A percentile compares a stretch with the other conserved stretches of the same genome.
phyloP scores from a whole-genome alignment of 257 asterid genomes.

The Linaria vulgaris region DNA sequence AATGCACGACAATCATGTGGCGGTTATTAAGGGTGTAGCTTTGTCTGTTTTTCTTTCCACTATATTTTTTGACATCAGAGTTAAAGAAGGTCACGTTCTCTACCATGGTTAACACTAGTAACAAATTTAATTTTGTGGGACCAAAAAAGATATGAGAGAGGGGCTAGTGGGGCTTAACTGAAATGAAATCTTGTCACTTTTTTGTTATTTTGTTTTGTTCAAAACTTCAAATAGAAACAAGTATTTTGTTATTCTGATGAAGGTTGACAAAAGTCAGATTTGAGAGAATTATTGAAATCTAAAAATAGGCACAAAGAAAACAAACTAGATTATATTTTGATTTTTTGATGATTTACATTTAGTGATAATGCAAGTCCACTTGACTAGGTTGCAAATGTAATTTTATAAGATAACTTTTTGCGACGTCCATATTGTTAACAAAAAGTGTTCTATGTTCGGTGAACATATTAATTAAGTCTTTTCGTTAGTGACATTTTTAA shows the following conservation, averaged over 20 bases:
- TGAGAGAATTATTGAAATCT: not conserved
- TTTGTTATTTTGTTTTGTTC: constrained; percentile 20
- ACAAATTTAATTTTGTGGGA: not conserved
- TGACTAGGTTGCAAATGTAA: no score
- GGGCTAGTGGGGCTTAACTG: constrained; percentile 8
- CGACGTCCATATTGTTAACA: no score
- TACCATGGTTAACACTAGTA: constrained; percentile 19
- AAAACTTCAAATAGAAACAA: not conserved
- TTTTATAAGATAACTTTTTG: no score
- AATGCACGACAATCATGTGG: constrained; percentile 76
- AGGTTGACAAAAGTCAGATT: not conserved
- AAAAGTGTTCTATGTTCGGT: no score
- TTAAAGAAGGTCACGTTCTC: constrained; percentile 43
- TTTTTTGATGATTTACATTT: no score
- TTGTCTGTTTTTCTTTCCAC: constrained; percentile 8
- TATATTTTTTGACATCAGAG: not conserved
- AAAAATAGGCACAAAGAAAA: no score
- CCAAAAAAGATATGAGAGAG: constrained; percentile 10
- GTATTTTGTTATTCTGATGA: not conserved
- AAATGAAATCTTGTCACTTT: constrained; percentile 13
- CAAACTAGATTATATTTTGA: no score
- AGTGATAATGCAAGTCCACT: no score
- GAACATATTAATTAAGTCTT: no score
- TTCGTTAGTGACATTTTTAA: no score
- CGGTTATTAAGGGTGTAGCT: constrained; percentile 55